Evolutionary conservation across 768 basidiomycete genomes (phyloP).

Genomic region (Mrakia hoshinonis): DNA sequence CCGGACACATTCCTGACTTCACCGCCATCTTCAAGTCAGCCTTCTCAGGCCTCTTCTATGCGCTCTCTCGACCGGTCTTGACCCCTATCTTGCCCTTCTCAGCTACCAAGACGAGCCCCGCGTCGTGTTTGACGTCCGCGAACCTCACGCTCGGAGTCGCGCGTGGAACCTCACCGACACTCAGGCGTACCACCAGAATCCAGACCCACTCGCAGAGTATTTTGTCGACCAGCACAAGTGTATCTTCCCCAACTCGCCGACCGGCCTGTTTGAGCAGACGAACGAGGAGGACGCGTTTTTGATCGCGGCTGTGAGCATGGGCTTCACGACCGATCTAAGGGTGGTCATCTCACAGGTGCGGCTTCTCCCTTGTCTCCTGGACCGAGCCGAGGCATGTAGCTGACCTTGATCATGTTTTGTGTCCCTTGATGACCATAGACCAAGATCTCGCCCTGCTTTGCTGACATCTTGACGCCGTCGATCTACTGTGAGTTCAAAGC

Average conservation of each 20-base stretch:
- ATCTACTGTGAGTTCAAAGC: not conserved
- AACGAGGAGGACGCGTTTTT: constrained; percentile 17
- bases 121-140: constrained; percentile 2
- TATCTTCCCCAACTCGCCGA: not conserved
- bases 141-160: not conserved
- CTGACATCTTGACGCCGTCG: not conserved
- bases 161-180: not conserved
- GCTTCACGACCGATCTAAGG: constrained; percentile 7
- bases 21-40: constrained; percentile 7
- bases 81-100: not conserved
- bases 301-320: not conserved
- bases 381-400: too few species aligned
- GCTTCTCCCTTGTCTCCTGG: too few species aligned
- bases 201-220: not conserved
- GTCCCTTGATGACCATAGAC: not conserved
- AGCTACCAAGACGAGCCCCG: constrained; percentile 14
- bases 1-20: not conserved
- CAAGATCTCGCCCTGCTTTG: constrained; percentile 8
- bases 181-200: not conserved
- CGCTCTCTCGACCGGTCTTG: not conserved
- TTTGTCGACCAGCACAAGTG: not conserved
- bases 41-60: not conserved
- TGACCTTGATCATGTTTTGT: too few species aligned
- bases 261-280: not conserved
- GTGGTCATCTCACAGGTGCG: not conserved